Evolutionary conservation across 2,329 filamentous ascomycete species (phyloP).

Genomic region (Penicillium concentricum): DNA sequence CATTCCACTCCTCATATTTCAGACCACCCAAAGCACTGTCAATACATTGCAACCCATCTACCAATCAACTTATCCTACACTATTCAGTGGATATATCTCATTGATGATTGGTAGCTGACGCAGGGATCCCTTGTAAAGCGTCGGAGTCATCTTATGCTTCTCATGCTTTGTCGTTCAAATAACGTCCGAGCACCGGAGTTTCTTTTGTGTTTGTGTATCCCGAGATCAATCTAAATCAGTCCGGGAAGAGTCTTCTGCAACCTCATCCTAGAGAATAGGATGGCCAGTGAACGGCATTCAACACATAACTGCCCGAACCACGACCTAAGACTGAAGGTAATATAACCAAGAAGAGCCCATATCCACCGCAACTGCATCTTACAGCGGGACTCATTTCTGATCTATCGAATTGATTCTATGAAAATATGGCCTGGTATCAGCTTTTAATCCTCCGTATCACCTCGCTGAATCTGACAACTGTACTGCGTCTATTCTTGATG

Average conservation of each 20-base stretch:
- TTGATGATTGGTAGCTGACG: neutral
- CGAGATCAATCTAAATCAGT: neutral
- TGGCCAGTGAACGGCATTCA: neutral
- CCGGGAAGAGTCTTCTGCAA: neutral
- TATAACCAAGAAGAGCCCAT: neutral
- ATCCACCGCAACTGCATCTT: neutral
- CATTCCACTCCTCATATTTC: neutral
- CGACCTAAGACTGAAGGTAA: neutral
- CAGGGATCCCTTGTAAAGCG: neutral
- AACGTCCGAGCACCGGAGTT: neutral
- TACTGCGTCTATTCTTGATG: neutral
- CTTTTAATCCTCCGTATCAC: neutral
- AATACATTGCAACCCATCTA: no score
- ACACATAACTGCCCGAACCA: no score
- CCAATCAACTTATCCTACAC: no score
- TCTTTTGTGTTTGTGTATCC: conserved; percentile 1
- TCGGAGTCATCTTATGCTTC: neutral
- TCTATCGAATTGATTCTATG: neutral
- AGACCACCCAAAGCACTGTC: neutral
- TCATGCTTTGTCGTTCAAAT: neutral
- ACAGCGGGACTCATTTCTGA: neutral
- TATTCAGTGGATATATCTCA: no score
- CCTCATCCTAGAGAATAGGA: neutral
- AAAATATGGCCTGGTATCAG: neutral
- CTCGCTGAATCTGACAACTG: no score